Percentiles rank a stretch among this genome's conserved stretches.
phyloP scores from a whole-genome alignment of 345 rosid species.

The Rhizophora mangle region DNA sequence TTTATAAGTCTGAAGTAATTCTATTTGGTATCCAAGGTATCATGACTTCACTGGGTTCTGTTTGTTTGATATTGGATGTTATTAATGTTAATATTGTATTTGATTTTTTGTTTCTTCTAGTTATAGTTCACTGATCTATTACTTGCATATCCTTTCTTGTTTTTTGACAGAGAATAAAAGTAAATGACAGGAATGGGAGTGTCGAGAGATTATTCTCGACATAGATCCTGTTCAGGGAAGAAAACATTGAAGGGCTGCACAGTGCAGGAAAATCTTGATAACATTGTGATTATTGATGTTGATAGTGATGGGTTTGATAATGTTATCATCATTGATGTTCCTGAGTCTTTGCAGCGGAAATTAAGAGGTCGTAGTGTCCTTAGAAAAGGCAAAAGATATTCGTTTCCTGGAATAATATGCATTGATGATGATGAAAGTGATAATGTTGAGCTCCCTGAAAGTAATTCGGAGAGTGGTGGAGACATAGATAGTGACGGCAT shows the following conservation, averaged over 20 bases:
- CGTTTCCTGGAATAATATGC: slow-evolving; percentile 45
- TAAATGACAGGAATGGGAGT: slow-evolving; percentile 40
- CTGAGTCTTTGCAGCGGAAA: slow-evolving; percentile 42
- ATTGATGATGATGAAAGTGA: slow-evolving; percentile 48
- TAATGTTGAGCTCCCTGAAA: slow-evolving; percentile 21
- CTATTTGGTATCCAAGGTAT: no score
- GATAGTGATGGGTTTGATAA: slow-evolving; percentile 47
- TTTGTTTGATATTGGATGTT: no score
- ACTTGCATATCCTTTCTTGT: no score
- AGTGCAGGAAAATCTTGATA: slow-evolving; percentile 34
- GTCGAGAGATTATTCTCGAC: slow-evolving; percentile 39
- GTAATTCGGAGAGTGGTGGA: slow-evolving; percentile 21
- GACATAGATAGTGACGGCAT: slow-evolving; percentile 32
- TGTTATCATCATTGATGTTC: slow-evolving; percentile 59
- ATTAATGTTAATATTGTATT: no score
- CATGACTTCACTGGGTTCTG: no score
- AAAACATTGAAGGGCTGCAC: slow-evolving; percentile 32
- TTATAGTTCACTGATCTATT: no score
- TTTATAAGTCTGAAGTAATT: no score
- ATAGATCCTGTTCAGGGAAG: slow-evolving; percentile 41
- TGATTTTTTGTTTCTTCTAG: no score
- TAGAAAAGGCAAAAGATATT: slow-evolving; percentile 27
- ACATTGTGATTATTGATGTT: slow-evolving; percentile 63
- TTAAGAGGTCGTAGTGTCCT: slow-evolving; percentile 34
- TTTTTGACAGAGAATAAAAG: no score